Percentiles rank a stretch among this genome's conserved stretches.
These are phyloP conservation scores for Croton setiger DNA, from an alignment of 441 rosid genomes.

Conservation along the genomic window DNA sequence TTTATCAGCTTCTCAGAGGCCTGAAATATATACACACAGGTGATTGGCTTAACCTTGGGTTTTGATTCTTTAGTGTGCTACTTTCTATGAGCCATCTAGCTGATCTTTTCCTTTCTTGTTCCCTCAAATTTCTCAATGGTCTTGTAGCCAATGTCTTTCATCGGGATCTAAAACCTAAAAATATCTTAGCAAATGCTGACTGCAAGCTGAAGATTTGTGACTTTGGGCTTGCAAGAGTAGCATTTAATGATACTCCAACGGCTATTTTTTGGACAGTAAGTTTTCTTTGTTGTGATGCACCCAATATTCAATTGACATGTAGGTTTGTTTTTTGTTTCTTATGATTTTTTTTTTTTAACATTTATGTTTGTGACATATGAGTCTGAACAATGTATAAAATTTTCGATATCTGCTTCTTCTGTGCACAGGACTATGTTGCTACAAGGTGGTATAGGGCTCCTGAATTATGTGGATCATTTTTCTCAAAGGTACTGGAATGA, in stretches of 20 bases:
- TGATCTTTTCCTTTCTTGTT: constrained; percentile 12
- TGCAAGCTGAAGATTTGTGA: constrained; percentile 96
- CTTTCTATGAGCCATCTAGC: neutral
- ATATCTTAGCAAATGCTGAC: constrained; percentile 93
- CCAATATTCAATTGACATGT: neutral
- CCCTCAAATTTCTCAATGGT: neutral
- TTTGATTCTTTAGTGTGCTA: constrained; percentile 16
- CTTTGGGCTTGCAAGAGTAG: constrained; percentile 96
- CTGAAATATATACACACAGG: constrained; percentile 97
- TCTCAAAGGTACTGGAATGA: constrained; percentile 66
- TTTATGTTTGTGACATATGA: neutral
- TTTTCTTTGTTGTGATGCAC: constrained; percentile 12
- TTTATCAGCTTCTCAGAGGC: constrained; percentile 96
- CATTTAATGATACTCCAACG: constrained; percentile 91
- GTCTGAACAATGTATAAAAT: neutral
- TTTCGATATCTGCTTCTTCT: constrained; percentile 15
- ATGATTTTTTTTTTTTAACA: neutral
- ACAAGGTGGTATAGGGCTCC: constrained; percentile 98
- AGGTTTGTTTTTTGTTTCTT: neutral
- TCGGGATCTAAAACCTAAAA: constrained; percentile 89
- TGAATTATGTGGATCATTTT: constrained; percentile 92
- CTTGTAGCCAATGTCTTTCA: constrained; percentile 89
- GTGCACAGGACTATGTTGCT: constrained; percentile 81
- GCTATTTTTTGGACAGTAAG: constrained; percentile 96
- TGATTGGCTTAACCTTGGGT: constrained; percentile 24